Conservation (phyloP, 306 rosid species). For the Psophocarpus tetragonolobus region DNA sequence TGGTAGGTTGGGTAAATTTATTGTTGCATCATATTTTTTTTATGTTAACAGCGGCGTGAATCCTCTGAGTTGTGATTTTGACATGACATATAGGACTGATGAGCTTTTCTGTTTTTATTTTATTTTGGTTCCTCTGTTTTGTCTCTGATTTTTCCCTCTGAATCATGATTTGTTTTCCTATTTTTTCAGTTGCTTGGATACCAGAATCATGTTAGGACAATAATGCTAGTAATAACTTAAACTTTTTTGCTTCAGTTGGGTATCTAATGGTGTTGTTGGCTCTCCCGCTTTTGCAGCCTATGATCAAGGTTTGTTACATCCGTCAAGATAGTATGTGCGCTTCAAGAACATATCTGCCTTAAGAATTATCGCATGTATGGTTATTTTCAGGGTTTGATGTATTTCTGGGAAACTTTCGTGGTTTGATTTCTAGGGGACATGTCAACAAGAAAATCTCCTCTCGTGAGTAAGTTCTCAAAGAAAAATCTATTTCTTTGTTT, state of each 20-base stretch:
- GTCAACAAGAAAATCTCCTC: constrained; percentile 73
- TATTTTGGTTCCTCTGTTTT: not conserved
- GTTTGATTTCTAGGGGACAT: constrained; percentile 85
- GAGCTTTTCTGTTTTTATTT: not conserved
- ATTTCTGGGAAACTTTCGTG: constrained; percentile 81
- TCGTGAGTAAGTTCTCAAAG: constrained; percentile 63
- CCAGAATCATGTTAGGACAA: constrained; percentile 7
- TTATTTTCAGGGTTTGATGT: constrained; percentile 76
- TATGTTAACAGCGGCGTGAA: not conserved
- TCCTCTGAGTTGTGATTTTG: not conserved
- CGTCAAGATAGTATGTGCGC: not conserved
- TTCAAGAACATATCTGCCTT: not conserved
- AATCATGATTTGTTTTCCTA: not conserved
- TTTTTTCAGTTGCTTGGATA: constrained; percentile 1
- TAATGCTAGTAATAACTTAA: constrained; percentile 11
- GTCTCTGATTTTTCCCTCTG: not conserved
- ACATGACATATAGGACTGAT: not conserved
- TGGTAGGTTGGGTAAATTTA: not conserved
- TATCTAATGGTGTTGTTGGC: constrained; percentile 94
- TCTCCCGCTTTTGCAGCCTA: constrained; percentile 98
- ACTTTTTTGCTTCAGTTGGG: constrained; percentile 66
- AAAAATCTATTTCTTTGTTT: not conserved
- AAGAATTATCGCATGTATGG: constrained; percentile 6
- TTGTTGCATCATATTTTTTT: constrained; percentile 12
- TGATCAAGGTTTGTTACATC: constrained; percentile 75